Conservation (phyloP, 2,329 filamentous ascomycete species). For the Sarocladium strictum region DNA sequence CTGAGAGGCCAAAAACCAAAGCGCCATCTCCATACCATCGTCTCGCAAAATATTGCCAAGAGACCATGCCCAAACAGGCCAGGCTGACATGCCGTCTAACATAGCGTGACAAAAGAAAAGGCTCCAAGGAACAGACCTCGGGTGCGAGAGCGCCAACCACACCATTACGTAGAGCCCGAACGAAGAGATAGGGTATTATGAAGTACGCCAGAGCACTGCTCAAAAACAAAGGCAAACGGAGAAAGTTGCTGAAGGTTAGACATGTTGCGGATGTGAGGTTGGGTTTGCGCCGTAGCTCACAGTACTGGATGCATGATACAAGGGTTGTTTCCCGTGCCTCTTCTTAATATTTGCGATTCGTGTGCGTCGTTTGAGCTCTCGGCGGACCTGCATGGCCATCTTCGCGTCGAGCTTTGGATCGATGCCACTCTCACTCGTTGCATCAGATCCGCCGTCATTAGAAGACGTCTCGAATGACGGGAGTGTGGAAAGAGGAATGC, state of each 20-base stretch:
- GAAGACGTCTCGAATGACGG: slow-evolving; percentile 6
- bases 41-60: too few relatives aligned
- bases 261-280: neutral
- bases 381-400: slow-evolving; percentile 5
- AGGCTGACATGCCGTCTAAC: too few relatives aligned
- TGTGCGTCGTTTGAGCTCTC: slow-evolving; percentile 4
- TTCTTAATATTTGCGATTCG: neutral
- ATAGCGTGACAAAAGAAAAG: neutral
- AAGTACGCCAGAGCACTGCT: neutral
- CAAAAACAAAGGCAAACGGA: neutral
- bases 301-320: neutral
- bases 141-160: neutral
- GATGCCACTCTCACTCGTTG: slow-evolving; percentile 1
- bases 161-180: neutral
- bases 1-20: too few relatives aligned
- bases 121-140: neutral
- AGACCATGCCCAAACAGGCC: too few relatives aligned
- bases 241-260: neutral
- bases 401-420: slow-evolving; percentile 2
- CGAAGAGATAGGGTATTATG: neutral
- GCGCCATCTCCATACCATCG: too few relatives aligned
- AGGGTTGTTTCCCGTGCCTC: slow-evolving; percentile 2
- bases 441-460: slow-evolving; percentile 6
- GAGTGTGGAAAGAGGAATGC: neutral
- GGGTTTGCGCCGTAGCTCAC: neutral